Percentiles rank a stretch among this genome's conserved stretches.
phyloP scores from a whole-genome alignment of 1,139 yeast genomes.

The Suhomyces ambrosiae region DNA sequence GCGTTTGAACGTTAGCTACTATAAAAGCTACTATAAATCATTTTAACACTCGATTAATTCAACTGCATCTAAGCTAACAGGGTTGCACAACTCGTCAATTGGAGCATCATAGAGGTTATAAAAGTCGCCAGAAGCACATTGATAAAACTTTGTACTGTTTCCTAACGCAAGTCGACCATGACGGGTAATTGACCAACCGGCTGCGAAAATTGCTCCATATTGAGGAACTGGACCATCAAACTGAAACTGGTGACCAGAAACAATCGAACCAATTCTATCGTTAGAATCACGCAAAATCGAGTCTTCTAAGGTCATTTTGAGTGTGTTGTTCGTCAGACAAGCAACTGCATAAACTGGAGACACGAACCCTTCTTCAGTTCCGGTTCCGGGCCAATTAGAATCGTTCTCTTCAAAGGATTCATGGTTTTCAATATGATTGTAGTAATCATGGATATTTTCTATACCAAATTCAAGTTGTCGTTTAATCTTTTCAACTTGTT shows the following conservation, averaged over 20 bases:
- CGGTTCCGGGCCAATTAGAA: too few species aligned
- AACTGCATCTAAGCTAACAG: conserved; percentile 40
- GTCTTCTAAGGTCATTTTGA: conserved; percentile 34
- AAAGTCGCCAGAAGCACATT: conserved; percentile 48
- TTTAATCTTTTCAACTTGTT: neutral
- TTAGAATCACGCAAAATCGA: conserved; percentile 40
- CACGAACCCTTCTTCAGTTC: conserved; percentile 3
- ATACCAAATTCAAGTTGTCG: conserved; percentile 2
- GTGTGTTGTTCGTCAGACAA: conserved; percentile 34
- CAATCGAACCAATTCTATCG: conserved; percentile 45
- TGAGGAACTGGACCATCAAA: conserved; percentile 51
- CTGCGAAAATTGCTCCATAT: conserved; percentile 43
- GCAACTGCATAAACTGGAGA: conserved; percentile 38
- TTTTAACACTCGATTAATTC: conserved; percentile 35
- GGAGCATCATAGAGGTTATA: conserved; percentile 41
- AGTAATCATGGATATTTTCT: conserved; percentile 3
- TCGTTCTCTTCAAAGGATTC: too few species aligned
- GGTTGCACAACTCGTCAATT: conserved; percentile 36
- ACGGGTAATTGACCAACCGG: conserved; percentile 46
- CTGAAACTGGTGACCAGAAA: conserved; percentile 45
- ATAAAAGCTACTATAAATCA: too few species aligned
- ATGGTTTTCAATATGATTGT: too few species aligned
- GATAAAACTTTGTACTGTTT: conserved; percentile 36
- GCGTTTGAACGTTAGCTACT: too few species aligned
- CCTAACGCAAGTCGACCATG: conserved; percentile 44